Evolutionary conservation across 2,329 filamentous ascomycete genomes (phyloP).

Genomic region (Fusarium zealandicum): DNA sequence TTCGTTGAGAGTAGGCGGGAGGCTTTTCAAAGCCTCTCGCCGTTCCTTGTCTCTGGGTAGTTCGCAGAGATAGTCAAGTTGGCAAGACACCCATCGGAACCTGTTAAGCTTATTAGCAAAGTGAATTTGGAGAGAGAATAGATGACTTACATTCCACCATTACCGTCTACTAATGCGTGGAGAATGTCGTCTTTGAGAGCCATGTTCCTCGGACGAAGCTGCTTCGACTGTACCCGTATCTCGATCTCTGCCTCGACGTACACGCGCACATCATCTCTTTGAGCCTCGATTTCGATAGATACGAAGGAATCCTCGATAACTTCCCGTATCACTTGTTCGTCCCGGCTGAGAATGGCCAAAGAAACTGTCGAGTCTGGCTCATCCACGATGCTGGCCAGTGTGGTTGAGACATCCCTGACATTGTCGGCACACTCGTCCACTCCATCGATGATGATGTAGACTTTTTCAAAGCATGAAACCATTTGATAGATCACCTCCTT

Average conservation of each 20-base stretch:
- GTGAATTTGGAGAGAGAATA: neutral
- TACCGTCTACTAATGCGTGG: neutral
- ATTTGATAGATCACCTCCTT: too few species aligned
- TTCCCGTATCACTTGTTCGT: constrained; percentile 1
- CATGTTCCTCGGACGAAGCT: neutral
- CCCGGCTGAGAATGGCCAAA: constrained; percentile 12
- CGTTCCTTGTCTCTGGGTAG: constrained; percentile 3
- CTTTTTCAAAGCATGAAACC: too few species aligned
- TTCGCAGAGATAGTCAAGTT: constrained; percentile 14
- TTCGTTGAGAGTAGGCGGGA: constrained; percentile 3
- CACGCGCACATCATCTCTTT: constrained; percentile 11
- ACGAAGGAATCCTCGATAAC: neutral
- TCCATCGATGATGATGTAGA: too few species aligned
- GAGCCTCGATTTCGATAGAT: constrained; percentile 13
- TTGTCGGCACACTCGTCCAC: too few species aligned
- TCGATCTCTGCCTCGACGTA: constrained; percentile 10
- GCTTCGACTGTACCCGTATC: neutral
- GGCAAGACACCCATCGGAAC: constrained; percentile 25
- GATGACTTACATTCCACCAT: constrained; percentile 12
- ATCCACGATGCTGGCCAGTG: too few species aligned
- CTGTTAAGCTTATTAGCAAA: neutral
- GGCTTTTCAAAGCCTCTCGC: neutral
- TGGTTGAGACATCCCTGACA: too few species aligned
- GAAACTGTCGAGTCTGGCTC: too few species aligned
- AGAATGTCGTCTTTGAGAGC: constrained; percentile 5